These are phyloP conservation scores for Coemansia sp. DNA, from an alignment of 192 early-diverging fungal genomes.

Conservation along the genomic window DNA sequence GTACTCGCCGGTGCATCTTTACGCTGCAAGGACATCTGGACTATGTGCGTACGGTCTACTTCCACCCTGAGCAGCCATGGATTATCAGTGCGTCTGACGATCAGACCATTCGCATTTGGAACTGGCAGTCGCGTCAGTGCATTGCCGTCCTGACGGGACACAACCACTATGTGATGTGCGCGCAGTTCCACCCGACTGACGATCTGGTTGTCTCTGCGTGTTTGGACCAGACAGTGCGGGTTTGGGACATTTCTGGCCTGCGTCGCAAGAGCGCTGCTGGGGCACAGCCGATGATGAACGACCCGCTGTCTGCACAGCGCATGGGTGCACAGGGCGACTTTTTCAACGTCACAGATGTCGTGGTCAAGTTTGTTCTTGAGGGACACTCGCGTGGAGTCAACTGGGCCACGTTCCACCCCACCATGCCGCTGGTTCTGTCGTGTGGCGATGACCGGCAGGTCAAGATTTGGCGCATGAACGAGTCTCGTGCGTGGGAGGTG, in stretches of 20 bases:
- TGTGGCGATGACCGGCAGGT: conserved; percentile 97
- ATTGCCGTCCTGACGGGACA: conserved; percentile 98
- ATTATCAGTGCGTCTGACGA: conserved; percentile 96
- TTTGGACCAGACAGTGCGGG: conserved; percentile 95
- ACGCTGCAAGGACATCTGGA: conserved; percentile 98
- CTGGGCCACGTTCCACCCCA: conserved; percentile 98
- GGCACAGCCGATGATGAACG: conserved; percentile 45
- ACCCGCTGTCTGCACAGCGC: conserved; percentile 47
- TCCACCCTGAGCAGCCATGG: conserved; percentile 99
- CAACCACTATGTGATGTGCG: conserved; percentile 99
- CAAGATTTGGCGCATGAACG: conserved; percentile 99
- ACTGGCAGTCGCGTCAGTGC: conserved; percentile 99
- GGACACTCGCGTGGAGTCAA: conserved; percentile 98
- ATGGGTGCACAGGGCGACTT: conserved; percentile 83
- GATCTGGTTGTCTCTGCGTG: conserved; percentile 96
- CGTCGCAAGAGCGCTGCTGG: conserved; percentile 58
- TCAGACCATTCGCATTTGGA: conserved; percentile 99
- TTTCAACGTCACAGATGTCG: conserved; percentile 94
- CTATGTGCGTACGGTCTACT: conserved; percentile 95
- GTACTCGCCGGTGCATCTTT: conserved; percentile 93
- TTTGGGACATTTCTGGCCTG: conserved; percentile 98
- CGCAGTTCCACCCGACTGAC: conserved; percentile 98
- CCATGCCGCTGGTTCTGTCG: conserved; percentile 93
- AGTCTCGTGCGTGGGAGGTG: conserved; percentile 99
- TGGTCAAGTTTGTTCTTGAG: conserved; percentile 98